These are phyloP conservation scores for Phytophthora multivora DNA, from an alignment of 352 stramenopile genomes.

Conservation along the genomic window DNA sequence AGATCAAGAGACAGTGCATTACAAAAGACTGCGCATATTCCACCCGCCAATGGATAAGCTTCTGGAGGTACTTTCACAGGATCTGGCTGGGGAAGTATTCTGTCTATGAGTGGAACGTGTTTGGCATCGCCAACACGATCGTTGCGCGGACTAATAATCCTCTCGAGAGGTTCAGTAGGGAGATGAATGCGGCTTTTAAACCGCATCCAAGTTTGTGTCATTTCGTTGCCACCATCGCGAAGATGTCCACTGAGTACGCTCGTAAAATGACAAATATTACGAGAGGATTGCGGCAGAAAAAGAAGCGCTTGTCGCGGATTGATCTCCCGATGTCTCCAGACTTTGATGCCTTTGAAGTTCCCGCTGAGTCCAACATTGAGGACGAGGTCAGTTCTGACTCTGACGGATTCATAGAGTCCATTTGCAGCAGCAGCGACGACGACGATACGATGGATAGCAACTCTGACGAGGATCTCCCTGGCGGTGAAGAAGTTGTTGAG, in stretches of 20 bases:
- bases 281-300: not conserved
- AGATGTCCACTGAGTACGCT: too few relatives aligned
- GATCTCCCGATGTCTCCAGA: not conserved
- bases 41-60: too few relatives aligned
- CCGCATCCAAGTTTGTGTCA: too few relatives aligned
- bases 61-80: conserved; percentile 20
- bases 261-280: conserved; percentile 5
- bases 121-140: conserved; percentile 9
- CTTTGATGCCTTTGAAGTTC: conserved; percentile 3
- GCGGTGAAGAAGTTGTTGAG: not conserved
- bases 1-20: conserved; percentile 7
- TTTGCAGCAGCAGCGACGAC: not conserved
- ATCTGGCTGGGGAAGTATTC: conserved; percentile 12
- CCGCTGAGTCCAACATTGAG: not conserved
- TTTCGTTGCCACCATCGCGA: too few relatives aligned
- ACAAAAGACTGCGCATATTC: not conserved
- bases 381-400: not conserved
- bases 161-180: conserved; percentile 31
- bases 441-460: not conserved
- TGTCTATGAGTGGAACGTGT: conserved; percentile 23
- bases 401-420: not conserved
- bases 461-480: not conserved
- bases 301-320: not conserved
- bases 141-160: conserved; percentile 29
- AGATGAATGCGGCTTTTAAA: too few relatives aligned